phyloP scores from a whole-genome alignment of 352 stramenopile species.

The Phytopythium boreale region DNA sequence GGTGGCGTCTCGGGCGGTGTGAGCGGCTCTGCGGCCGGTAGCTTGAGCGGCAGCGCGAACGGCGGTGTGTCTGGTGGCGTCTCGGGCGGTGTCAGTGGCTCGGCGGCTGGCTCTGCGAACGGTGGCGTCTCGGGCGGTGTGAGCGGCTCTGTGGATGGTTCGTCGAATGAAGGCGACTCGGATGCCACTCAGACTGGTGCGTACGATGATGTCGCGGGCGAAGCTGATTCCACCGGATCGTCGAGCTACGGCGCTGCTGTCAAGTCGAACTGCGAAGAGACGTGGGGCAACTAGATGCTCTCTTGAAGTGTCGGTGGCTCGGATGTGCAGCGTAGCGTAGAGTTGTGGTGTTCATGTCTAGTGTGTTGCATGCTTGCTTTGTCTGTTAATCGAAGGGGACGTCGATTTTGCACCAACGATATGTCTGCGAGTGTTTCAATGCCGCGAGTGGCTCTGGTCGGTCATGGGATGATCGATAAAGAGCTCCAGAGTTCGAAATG shows the following conservation, averaged over 20 bases:
- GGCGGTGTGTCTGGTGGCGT: background rate
- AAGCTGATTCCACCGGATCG: background rate
- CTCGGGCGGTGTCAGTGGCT: too few relatives aligned
- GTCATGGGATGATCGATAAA: too few relatives aligned
- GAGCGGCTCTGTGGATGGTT: background rate
- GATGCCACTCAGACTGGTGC: background rate
- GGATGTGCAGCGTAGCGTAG: too few relatives aligned
- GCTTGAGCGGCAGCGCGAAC: background rate
- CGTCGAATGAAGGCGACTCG: background rate
- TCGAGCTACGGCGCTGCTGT: background rate
- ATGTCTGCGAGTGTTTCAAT: too few relatives aligned
- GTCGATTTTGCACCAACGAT: too few relatives aligned
- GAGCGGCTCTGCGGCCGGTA: background rate
- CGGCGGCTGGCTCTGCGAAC: too few relatives aligned
- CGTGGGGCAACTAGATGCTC: background rate
- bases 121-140: background rate
- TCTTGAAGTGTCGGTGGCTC: too few relatives aligned
- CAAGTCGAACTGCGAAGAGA: background rate
- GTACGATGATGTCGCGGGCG: background rate
- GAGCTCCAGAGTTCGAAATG: too few relatives aligned
- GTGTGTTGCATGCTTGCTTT: background rate
- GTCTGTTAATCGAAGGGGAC: background rate
- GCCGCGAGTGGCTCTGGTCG: too few relatives aligned
- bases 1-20: slow-evolving; percentile 2
- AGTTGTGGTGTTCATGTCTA: background rate